Evolutionary conservation across 371 early-diverging fungal species (phyloP).

Genomic region (Mucor racemosus): DNA sequence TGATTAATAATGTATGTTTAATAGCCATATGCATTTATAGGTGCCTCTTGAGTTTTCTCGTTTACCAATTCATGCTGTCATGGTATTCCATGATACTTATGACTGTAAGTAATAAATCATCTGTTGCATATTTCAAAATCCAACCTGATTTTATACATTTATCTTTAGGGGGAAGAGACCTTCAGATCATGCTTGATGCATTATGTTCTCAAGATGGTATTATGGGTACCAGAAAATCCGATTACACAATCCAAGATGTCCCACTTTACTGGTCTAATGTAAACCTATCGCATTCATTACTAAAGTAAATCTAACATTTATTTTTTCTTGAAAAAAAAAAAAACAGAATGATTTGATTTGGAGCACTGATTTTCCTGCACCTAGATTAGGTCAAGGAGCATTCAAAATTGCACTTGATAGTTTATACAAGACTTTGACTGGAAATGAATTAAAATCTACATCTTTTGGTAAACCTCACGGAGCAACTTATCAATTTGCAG

Average conservation of each 20-base stretch:
- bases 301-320: background rate
- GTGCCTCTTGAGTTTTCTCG: slow-evolving; percentile 52
- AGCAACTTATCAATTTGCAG: slow-evolving; percentile 76
- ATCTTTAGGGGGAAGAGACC: slow-evolving; percentile 73
- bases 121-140: background rate
- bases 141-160: background rate
- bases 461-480: slow-evolving; percentile 86
- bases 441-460: slow-evolving; percentile 61
- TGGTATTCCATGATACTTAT: slow-evolving; percentile 87
- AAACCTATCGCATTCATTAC: slow-evolving; percentile 17
- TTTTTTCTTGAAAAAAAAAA: background rate
- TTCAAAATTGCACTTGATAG: slow-evolving; percentile 73
- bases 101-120: slow-evolving; percentile 62
- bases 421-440: slow-evolving; percentile 41
- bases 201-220: slow-evolving; percentile 69
- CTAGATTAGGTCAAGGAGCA: slow-evolving; percentile 86
- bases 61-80: slow-evolving; percentile 69
- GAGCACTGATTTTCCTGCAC: slow-evolving; percentile 80
- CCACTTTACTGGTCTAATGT: slow-evolving; percentile 85
- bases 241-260: slow-evolving; percentile 53
- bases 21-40: background rate
- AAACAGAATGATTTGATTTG: slow-evolving; percentile 66
- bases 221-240: slow-evolving; percentile 58
- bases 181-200: slow-evolving; percentile 81
- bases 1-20: too few relatives aligned